These are phyloP conservation scores for Neospora caninum DNA, from an alignment of 169 alveolate species.

Conservation along the genomic window DNA sequence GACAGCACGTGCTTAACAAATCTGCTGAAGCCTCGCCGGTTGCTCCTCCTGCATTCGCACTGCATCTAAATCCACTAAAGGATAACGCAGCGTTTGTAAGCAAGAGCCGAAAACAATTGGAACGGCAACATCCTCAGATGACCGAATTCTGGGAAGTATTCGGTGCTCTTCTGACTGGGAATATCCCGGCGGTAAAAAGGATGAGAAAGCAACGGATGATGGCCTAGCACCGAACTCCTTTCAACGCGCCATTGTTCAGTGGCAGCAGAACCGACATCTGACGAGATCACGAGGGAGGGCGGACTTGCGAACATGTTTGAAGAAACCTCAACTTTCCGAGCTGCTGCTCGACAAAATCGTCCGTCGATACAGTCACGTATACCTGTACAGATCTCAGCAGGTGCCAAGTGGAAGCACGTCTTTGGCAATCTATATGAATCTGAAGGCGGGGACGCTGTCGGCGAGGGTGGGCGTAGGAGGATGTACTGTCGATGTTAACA, in stretches of 20 bases:
- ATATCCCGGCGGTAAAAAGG: background rate
- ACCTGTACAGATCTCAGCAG: background rate
- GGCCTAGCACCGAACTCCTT: background rate
- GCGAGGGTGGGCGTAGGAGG: too few relatives aligned
- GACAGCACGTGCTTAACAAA: background rate
- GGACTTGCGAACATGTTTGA: background rate
- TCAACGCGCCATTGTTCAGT: background rate
- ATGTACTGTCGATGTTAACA: too few relatives aligned
- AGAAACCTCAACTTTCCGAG: too few relatives aligned
- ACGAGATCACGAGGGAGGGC: background rate
- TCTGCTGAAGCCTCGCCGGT: background rate
- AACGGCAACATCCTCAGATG: background rate
- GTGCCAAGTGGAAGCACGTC: too few relatives aligned
- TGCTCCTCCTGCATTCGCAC: background rate
- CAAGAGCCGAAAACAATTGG: background rate
- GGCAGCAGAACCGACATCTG: background rate
- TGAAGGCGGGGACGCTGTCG: too few relatives aligned
- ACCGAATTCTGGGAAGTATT: conserved; percentile 10
- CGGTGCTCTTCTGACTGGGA: conserved; percentile 20
- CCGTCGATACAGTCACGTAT: background rate
- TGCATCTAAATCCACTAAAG: background rate
- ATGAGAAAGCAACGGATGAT: background rate
- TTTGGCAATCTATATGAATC: too few relatives aligned
- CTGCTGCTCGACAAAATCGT: background rate
- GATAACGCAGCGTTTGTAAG: background rate